Evolutionary conservation across 148 eudicot genomes (phyloP), one percentile per base, ranked within the genome.

Genomic region (Tetragonia tetragonoides): DNA sequence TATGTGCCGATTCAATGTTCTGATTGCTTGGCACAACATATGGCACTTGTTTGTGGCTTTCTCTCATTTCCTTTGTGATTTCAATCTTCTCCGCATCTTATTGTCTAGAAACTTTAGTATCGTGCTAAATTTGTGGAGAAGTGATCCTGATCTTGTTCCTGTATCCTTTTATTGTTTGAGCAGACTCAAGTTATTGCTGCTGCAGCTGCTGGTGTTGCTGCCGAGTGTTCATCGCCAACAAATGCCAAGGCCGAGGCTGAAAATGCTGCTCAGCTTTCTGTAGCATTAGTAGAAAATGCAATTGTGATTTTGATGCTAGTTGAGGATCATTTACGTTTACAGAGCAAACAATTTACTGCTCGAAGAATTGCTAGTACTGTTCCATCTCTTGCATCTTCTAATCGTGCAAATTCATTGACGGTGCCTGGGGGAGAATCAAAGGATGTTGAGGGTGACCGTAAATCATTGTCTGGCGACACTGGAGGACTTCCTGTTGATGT

Each of bases 161-260:
- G 66, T 63, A 24, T 72, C 70, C 28, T 77, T 77, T 73, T 80
- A 28, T 28, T 28, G 34, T 74, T 59, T 63, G 80, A 77, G 88
- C 97, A 95, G 99, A 93, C 99, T 81, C 92, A 93, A 90, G 92
- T 95, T 63, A 95, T 95, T 90, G 99, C 99, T 78, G 94, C 99
- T 60, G 97, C 99, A 20, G 95, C 99, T 74, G 99, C 99, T 81
- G 97, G 97, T 80, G 97, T 91, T 80, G 99, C 98, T 49, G 92
- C 98, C 66, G 97, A 86, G 81, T 90, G 92, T 75, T 87, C 87
- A 78, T 74, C 97, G 61, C 94, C 99, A 65, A 85, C 73, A 84
- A 90, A 84, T 85, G 94, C 99, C 18, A 95, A 87, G 88, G 86
- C 87, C 46, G 97, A 87, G 85, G 95, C 99, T 62, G 99, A 91